Base-by-base conservation (phyloP, 2,329 filamentous ascomycete genomes). In the Fusarium torulosum region DNA sequence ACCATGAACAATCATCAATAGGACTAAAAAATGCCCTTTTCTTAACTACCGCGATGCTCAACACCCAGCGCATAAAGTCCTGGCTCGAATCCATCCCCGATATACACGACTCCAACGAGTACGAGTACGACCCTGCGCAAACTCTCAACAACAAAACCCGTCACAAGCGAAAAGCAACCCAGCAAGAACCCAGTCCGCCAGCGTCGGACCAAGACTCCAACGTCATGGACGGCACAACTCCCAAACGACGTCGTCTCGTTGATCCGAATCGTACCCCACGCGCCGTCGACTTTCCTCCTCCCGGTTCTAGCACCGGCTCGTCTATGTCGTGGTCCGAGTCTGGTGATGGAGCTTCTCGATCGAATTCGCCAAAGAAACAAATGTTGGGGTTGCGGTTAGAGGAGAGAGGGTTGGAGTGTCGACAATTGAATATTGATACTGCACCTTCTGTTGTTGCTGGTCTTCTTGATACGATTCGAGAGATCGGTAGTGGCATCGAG, bases 341-440 rank as follows among this genome's bases (percentile, higher is more conserved):
- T 0, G 60, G 58, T 2, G 51, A 63, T 15, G 58, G 57, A 8
- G 44, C 38, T 4, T 70, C 66, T 0, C 63, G 66, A 2, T 61
- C 66, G 15, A 53, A 35, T 10, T 70, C 66, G 3, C 67, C 63
- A 0, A 70, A 69, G 43, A 69, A 65, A 31, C 63, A 70, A 37
- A 53, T 70, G 45, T 35, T 70, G 0, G 42, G 50, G 5, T 19
- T 70, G 7, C 49, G 66, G 4, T 27, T 70, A 1, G 55, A 59
- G 2, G 53, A 67, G 8, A 25, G 29, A 27, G 67, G 66, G 2
- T 25, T 70, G 3, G 66, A 70, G 6, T 49, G 44, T 4, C 49
- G 59, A 7, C 40, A 60, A 9, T 11, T 67, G 0, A 49, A 64
- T 0, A 42, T 60, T 1, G 63, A 61, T 3, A 53, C 21, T 3